Evolutionary conservation across 805 yeast genomes (phyloP).

Genomic region (Candida ipomoeae): DNA sequence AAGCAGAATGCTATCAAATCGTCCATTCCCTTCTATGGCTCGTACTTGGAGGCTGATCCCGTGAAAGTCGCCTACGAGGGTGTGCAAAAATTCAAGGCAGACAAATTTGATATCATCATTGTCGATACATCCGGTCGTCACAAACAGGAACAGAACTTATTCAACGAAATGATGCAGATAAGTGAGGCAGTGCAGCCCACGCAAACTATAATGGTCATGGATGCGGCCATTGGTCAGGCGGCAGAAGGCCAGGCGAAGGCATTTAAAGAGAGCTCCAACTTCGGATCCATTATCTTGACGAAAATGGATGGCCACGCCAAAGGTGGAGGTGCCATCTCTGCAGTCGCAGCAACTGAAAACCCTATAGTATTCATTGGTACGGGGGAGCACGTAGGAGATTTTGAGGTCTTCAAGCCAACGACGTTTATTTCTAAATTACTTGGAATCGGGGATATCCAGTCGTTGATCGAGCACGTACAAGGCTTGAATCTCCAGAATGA

Average conservation of each 20-base stretch:
- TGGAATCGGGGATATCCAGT: conserved; percentile 94
- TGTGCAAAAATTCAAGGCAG: conserved; percentile 85
- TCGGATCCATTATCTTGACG: conserved; percentile 92
- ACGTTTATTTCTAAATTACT: conserved; percentile 86
- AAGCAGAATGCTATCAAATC: conserved; percentile 97
- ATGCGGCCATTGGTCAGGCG: conserved; percentile 97
- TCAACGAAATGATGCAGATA: conserved; percentile 92
- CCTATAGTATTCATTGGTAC: conserved; percentile 97
- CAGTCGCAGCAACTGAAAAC: conserved; percentile 94
- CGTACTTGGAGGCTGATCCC: conserved; percentile 94
- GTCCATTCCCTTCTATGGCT: conserved; percentile 89
- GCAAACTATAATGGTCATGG: conserved; percentile 96
- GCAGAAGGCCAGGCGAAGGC: conserved; percentile 95
- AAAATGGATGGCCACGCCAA: conserved; percentile 98
- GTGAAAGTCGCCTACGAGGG: conserved; percentile 89
- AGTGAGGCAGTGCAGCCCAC: conserved; percentile 85
- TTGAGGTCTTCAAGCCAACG: conserved; percentile 86
- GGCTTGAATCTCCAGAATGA: conserved; percentile 63
- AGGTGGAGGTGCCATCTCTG: conserved; percentile 99
- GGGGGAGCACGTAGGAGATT: conserved; percentile 93
- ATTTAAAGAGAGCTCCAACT: conserved; percentile 86
- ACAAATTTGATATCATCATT: conserved; percentile 86
- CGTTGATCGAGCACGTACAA: conserved; percentile 90
- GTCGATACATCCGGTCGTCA: conserved; percentile 99
- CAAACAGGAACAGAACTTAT: conserved; percentile 86